Evolutionary conservation across 1,284 basidiomycete species (phyloP).

Genomic region (Apiotrichum porosum): DNA sequence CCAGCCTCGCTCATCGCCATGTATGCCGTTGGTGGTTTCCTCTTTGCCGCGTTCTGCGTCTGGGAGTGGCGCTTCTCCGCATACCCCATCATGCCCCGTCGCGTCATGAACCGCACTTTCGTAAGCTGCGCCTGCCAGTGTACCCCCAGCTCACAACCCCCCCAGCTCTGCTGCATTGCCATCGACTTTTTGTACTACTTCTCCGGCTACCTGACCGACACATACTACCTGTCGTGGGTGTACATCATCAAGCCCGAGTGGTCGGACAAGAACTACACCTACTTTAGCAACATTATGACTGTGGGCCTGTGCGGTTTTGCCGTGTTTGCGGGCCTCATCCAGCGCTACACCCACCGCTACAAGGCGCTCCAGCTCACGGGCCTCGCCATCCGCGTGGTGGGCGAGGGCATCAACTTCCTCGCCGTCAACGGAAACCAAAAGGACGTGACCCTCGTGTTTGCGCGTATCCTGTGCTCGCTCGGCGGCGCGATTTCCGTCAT

Average conservation of each 20-base stretch:
- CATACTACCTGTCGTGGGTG: slow-evolving; percentile 38
- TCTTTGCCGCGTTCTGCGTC: slow-evolving; percentile 42
- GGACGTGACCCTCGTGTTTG: slow-evolving; percentile 35
- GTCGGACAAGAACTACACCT: slow-evolving; percentile 19
- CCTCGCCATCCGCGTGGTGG: slow-evolving; percentile 23
- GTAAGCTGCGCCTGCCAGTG: slow-evolving; percentile 21
- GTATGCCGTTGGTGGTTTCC: slow-evolving; percentile 44
- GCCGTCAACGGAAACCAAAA: background rate
- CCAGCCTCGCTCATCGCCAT: slow-evolving; percentile 49
- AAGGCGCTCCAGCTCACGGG: slow-evolving; percentile 35
- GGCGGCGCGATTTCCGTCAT: slow-evolving; percentile 27
- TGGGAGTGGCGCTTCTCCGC: slow-evolving; percentile 46
- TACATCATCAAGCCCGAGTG: slow-evolving; percentile 22
- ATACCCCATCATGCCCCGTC: slow-evolving; percentile 47
- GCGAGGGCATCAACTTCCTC: slow-evolving; percentile 8
- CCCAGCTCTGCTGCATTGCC: slow-evolving; percentile 18
- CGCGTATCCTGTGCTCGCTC: slow-evolving; percentile 20
- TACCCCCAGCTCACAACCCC: no score
- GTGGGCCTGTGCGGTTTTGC: slow-evolving; percentile 37
- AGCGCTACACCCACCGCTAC: slow-evolving; percentile 45
- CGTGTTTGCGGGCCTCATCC: slow-evolving; percentile 34
- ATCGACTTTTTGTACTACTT: slow-evolving; percentile 41
- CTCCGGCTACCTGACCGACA: slow-evolving; percentile 26
- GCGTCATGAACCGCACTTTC: slow-evolving; percentile 49
- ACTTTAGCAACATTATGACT: slow-evolving; percentile 19